A percentile compares a stretch with the other conserved stretches of the same genome.
These are phyloP conservation scores for Coemansia sp. DNA, from an alignment of 192 early-diverging fungal species.

Conservation along the genomic window DNA sequence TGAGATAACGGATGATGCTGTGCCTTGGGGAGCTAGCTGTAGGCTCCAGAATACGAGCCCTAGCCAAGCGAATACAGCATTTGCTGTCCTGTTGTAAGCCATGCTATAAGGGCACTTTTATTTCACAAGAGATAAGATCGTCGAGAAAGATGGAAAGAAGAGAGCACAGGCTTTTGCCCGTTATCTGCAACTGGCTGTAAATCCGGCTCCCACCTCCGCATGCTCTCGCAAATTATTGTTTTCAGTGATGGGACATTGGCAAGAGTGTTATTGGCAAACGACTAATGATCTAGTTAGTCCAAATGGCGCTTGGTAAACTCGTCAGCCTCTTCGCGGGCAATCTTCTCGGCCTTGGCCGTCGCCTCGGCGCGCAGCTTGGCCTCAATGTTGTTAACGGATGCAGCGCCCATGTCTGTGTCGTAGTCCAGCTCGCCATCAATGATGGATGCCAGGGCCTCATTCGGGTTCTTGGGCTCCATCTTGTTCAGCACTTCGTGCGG, in stretches of 20 bases:
- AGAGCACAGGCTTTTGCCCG: too few relatives aligned
- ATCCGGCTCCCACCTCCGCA: too few relatives aligned
- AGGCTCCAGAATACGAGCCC: slow-evolving; percentile 52
- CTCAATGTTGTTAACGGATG: slow-evolving; percentile 40
- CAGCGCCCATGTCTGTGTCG: slow-evolving; percentile 47
- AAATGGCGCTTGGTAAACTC: slow-evolving; percentile 23
- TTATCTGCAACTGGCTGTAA: too few relatives aligned
- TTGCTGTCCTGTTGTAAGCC: slow-evolving; percentile 44
- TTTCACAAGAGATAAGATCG: too few relatives aligned
- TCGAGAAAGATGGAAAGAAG: neutral
- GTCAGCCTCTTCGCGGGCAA: slow-evolving; percentile 15
- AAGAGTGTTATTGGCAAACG: neutral
- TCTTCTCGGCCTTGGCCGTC: slow-evolving; percentile 21
- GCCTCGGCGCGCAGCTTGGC: slow-evolving; percentile 28
- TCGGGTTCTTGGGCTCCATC: slow-evolving; percentile 24
- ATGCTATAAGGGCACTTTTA: slow-evolving; percentile 18
- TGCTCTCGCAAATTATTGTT: too few relatives aligned
- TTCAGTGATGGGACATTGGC: too few relatives aligned
- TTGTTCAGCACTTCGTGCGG: slow-evolving; percentile 40
- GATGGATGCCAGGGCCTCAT: slow-evolving; percentile 41
- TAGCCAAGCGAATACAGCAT: slow-evolving; percentile 43
- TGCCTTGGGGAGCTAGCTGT: slow-evolving; percentile 54
- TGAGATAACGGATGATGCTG: slow-evolving; percentile 13
- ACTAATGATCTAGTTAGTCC: neutral
- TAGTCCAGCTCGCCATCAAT: slow-evolving; percentile 50